phyloP scores from a whole-genome alignment of 345 rosid species.

The Bretschneidera sinensis region DNA sequence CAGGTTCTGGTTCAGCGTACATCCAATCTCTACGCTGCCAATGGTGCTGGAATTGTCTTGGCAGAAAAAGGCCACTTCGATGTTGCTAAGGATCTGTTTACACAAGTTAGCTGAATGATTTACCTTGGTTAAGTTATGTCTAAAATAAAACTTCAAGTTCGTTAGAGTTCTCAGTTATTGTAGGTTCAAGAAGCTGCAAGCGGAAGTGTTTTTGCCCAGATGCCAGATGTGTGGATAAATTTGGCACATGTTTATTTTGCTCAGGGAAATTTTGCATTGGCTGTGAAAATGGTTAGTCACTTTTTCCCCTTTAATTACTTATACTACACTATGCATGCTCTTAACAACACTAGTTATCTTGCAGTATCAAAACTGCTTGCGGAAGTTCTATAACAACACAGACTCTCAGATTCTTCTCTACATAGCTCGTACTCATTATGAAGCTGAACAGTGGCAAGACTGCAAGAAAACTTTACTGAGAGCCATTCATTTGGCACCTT shows the following conservation, averaged over 20 bases:
- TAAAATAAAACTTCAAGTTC: slow-evolving; percentile 6
- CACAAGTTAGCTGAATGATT: slow-evolving; percentile 49
- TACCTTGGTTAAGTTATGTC: slow-evolving; percentile 13
- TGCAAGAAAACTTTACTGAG: slow-evolving; percentile 91
- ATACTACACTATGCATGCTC: slow-evolving; percentile 5
- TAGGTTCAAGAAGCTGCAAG: slow-evolving; percentile 99
- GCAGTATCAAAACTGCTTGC: slow-evolving; percentile 98
- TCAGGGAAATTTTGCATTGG: slow-evolving; percentile 90
- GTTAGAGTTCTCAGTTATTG: slow-evolving; percentile 18
- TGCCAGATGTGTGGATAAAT: slow-evolving; percentile 99
- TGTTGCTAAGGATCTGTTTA: slow-evolving; percentile 91
- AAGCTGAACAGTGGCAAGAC: slow-evolving; percentile 99
- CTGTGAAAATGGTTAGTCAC: slow-evolving; percentile 88
- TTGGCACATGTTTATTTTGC: slow-evolving; percentile 96
- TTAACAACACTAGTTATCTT: slow-evolving; percentile 18
- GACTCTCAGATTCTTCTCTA: slow-evolving; percentile 92
- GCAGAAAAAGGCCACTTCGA: slow-evolving; percentile 98
- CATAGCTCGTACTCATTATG: slow-evolving; percentile 93
- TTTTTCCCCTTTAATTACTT: neutral
- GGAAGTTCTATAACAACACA: slow-evolving; percentile 83
- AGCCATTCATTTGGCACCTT: slow-evolving; percentile 93
- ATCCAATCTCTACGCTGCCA: slow-evolving; percentile 92
- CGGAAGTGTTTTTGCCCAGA: slow-evolving; percentile 90
- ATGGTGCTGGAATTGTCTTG: slow-evolving; percentile 91
- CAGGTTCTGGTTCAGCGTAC: slow-evolving; percentile 91